phyloP scores from a whole-genome alignment of 768 basidiomycete genomes.

The Hericium alpestre region DNA sequence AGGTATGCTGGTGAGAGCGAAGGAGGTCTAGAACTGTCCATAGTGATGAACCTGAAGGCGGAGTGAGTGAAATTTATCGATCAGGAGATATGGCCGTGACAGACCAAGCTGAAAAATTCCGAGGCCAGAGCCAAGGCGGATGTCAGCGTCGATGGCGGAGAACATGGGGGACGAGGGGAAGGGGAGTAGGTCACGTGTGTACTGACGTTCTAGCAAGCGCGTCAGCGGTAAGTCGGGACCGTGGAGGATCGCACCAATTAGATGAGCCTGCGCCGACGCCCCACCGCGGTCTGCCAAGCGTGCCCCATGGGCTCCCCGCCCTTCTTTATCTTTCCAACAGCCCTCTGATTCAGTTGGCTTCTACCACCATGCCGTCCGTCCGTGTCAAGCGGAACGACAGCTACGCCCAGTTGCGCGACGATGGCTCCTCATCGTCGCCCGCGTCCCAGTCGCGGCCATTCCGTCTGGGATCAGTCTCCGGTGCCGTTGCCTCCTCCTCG shows the following conservation, averaged over 20 bases:
- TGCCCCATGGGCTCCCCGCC: too few relatives aligned
- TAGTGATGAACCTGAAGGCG: slow-evolving; percentile 51
- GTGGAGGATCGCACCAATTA: too few relatives aligned
- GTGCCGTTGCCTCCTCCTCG: too few relatives aligned
- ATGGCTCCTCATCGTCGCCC: background rate
- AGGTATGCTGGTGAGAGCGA: slow-evolving; percentile 52
- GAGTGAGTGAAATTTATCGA: background rate
- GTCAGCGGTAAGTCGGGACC: background rate
- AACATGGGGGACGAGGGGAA: slow-evolving; percentile 33
- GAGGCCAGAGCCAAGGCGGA: slow-evolving; percentile 65
- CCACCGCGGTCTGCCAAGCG: too few relatives aligned
- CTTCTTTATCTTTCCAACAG: too few relatives aligned
- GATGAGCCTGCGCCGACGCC: too few relatives aligned
- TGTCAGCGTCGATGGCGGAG: slow-evolving; percentile 62
- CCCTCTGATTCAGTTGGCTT: background rate
- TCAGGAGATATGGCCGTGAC: background rate
- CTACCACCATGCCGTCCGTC: background rate
- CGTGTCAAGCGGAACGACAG: background rate
- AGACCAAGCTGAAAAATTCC: slow-evolving; percentile 71
- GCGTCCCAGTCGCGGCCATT: background rate
- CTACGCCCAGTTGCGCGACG: background rate
- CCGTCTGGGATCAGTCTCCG: too few relatives aligned
- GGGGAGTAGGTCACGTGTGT: background rate
- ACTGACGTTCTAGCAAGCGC: background rate
- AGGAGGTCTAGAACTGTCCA: slow-evolving; percentile 69